phyloP scores from a whole-genome alignment of 768 basidiomycete genomes.

The Ephemerocybe angulata region DNA sequence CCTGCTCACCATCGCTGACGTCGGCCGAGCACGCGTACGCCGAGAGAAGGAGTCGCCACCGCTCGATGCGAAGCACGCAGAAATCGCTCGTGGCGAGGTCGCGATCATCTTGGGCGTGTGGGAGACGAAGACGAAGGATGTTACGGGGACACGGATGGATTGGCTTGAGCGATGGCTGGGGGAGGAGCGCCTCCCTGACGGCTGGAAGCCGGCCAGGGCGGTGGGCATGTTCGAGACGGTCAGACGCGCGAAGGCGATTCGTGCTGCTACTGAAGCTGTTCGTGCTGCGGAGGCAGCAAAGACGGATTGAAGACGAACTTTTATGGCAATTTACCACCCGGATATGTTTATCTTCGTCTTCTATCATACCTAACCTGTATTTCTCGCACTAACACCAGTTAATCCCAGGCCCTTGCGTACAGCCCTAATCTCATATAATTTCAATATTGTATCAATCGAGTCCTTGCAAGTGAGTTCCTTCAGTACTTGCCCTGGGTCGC shows the following conservation, averaged over 20 bases:
- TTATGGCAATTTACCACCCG: too few relatives aligned
- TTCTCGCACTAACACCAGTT: too few relatives aligned
- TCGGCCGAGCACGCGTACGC: conserved; percentile 49
- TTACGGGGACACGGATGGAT: conserved; percentile 42
- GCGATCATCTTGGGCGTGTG: conserved; percentile 59
- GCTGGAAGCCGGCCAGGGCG: conserved; percentile 36
- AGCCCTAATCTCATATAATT: too few relatives aligned
- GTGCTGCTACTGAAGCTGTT: conserved; percentile 22
- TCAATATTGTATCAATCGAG: too few relatives aligned
- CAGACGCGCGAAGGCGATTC: conserved; percentile 29
- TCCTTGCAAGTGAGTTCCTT: too few relatives aligned
- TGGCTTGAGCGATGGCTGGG: conserved; percentile 48
- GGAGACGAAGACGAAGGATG: conserved; percentile 34
- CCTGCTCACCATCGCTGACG: conserved; percentile 37
- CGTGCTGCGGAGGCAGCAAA: conserved; percentile 17
- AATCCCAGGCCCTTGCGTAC: too few relatives aligned
- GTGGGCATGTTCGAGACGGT: conserved; percentile 36
- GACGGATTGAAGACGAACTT: not conserved
- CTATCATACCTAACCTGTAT: too few relatives aligned
- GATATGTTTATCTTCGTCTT: too few relatives aligned
- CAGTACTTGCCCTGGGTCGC: too few relatives aligned
- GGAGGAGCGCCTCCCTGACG: conserved; percentile 49
- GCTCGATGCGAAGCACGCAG: conserved; percentile 46
- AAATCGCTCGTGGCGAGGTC: conserved; percentile 68
- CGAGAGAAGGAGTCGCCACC: conserved; percentile 43